Conservation (phyloP, 2,329 filamentous ascomycete species). For the Aciculosporium take region DNA sequence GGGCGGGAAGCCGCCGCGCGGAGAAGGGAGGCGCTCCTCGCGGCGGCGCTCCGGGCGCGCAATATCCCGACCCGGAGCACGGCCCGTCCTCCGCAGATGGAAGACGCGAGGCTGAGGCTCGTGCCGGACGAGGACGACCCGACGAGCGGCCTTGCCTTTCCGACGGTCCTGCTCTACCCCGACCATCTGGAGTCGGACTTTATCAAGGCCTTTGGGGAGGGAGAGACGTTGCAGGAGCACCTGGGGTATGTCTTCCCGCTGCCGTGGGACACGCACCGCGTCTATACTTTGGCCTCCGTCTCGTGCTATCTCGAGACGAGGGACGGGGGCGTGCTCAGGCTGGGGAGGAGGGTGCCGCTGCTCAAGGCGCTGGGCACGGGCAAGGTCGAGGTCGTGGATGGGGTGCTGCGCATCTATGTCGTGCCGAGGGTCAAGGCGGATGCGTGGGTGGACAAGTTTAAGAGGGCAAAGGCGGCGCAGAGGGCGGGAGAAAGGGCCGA, state of each 20-base stretch:
- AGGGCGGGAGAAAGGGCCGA: conserved; percentile 14
- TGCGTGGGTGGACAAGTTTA: conserved; percentile 75
- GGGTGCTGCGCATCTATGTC: conserved; percentile 68
- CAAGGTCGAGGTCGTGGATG: conserved; percentile 77
- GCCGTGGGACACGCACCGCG: conserved; percentile 63
- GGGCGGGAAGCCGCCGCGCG: conserved; percentile 40
- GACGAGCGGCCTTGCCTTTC: conserved; percentile 57
- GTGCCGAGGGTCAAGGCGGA: conserved; percentile 57
- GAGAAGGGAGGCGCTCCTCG: conserved; percentile 45
- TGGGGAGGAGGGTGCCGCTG: conserved; percentile 70
- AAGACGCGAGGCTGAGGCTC: conserved; percentile 62
- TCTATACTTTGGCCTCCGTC: conserved; percentile 52
- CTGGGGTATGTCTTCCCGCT: conserved; percentile 74
- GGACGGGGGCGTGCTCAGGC: conserved; percentile 69
- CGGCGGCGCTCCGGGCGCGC: conserved; percentile 52
- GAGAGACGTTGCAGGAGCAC: conserved; percentile 60
- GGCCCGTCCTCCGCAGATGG: conserved; percentile 65
- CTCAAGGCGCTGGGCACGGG: conserved; percentile 60
- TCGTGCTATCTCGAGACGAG: conserved; percentile 84
- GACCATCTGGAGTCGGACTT: conserved; percentile 73
- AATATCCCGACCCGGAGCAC: conserved; percentile 55
- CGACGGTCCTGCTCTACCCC: conserved; percentile 75
- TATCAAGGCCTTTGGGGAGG: conserved; percentile 74
- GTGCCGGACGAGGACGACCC: conserved; percentile 60
- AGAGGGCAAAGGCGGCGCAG: conserved; percentile 50